Percentiles rank a stretch among this genome's conserved stretches.
Evolutionary conservation across 2,329 filamentous ascomycete genomes (phyloP).

Genomic region (Trichoderma guizhouense): DNA sequence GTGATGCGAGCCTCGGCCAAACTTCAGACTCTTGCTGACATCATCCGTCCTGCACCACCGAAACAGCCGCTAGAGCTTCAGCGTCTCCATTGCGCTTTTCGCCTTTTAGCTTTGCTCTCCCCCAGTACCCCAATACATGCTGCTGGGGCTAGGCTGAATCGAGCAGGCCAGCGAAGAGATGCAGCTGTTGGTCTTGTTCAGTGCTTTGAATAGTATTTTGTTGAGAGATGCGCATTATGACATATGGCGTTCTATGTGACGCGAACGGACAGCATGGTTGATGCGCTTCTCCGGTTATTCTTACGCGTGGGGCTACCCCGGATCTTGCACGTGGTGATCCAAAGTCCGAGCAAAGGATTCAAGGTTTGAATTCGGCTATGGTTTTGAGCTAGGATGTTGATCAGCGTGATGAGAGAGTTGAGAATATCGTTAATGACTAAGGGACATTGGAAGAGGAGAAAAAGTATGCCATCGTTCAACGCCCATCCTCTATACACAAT

Average conservation of each 20-base stretch:
- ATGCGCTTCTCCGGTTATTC: neutral
- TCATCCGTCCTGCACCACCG: slow-evolving; percentile 3
- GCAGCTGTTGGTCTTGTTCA: neutral
- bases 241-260: neutral
- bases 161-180: neutral
- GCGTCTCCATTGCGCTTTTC: neutral
- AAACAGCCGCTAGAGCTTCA: neutral
- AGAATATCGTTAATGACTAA: neutral
- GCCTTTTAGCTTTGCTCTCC: neutral
- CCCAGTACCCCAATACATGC: neutral
- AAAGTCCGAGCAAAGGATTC: neutral
- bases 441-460: neutral
- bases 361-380: neutral
- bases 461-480: neutral
- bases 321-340: slow-evolving; percentile 2
- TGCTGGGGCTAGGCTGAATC: neutral
- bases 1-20: slow-evolving; percentile 34
- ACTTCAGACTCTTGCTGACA: slow-evolving; percentile 20
- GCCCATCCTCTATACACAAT: neutral
- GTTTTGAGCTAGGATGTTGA: neutral
- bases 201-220: neutral
- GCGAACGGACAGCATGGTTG: neutral
- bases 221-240: neutral
- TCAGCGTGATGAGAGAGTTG: neutral
- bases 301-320: neutral